Evolutionary conservation across 2,329 filamentous ascomycete species (phyloP), one percentile per base, ranked within the genome.

Genomic region (Magnaporthiopsis poae): DNA sequence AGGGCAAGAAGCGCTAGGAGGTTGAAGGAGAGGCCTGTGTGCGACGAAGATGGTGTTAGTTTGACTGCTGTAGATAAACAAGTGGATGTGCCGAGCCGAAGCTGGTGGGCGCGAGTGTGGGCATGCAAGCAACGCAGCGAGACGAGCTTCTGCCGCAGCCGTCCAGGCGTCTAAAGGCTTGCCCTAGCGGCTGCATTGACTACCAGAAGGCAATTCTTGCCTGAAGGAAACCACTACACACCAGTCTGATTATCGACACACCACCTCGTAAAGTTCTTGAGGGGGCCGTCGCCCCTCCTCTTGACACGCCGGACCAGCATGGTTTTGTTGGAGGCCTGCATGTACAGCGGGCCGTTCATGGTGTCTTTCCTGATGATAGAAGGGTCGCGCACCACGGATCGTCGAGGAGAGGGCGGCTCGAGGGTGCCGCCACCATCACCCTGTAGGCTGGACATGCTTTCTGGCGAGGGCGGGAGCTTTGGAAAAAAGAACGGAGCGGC

Each of bases 1-100:
- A 96, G 86, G 75, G 90, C 87, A 70, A 97, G 86, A 70, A 96
- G 87, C 67, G 91, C 86, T 70, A 97, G 81, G 67, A 95, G 87
- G 76, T 96, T 96, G 76, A 95, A 84, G 15, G 92, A 91, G 71
- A 97, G 86, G 68, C 91, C 92, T 92, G 72, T 25, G 60, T 3
- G 1, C 3, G 29, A 15, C 18, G 5, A 46, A 18, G 15, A 56
- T 25, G 5, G 0, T 11, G 39, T 64, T 61, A 25, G 25, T 31
- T 39, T 33, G 21, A 27, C 21, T 56, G 18, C 39, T 56, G 21
- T 9, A 25, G 18, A n/a, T n/a, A 0, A 2, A 8, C 8, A 18
- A 3, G 7, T 8, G n/a, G 21, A 25, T 7, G 2, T 56, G 46
- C 21, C 46, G 46, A n/a, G 15, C 7, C 46, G 46, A 25, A 5